phyloP scores from a whole-genome alignment of 225 moss, liverwort and hornwort genomes.

The Thuidium tamariscinum region DNA sequence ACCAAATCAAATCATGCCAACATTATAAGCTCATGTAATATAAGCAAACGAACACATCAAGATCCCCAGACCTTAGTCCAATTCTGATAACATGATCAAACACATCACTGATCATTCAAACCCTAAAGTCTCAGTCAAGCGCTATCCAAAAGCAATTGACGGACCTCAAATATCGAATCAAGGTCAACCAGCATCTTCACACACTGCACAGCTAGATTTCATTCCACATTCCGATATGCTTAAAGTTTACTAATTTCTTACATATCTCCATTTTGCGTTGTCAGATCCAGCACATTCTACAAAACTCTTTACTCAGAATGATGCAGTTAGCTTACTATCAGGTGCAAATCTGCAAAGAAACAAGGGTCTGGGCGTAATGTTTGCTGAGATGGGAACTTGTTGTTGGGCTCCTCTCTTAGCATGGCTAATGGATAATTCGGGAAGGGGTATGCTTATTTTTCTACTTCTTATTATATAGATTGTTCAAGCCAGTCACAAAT shows the following conservation, averaged over 20 bases:
- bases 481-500: neutral
- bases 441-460: neutral
- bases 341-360: neutral
- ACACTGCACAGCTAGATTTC: neutral
- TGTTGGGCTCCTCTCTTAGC: neutral
- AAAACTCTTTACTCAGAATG: neutral
- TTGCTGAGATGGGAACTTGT: neutral
- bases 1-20: neutral
- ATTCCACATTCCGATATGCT: neutral
- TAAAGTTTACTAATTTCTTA: neutral
- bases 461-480: neutral
- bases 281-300: neutral
- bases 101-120: neutral
- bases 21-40: neutral
- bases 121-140: neutral
- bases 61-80: neutral
- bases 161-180: neutral
- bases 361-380: neutral
- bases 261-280: neutral
- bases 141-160: neutral
- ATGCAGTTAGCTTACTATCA: neutral
- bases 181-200: neutral
- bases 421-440: neutral
- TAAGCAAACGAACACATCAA: neutral
- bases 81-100: neutral